Conservation (phyloP, 169 alveolate species). For the Plasmodium chabaudi region DNA sequence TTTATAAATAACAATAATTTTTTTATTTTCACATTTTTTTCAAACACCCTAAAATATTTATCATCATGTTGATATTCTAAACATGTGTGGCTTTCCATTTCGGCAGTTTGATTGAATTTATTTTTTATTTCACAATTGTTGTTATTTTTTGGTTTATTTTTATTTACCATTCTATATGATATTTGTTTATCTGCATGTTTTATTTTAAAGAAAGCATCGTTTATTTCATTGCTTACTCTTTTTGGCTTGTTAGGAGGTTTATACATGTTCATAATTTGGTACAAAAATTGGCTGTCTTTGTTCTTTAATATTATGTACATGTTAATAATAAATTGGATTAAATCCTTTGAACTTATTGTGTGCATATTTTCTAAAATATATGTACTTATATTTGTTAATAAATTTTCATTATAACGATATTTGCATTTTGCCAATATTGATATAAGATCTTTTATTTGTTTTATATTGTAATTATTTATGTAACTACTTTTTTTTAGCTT, state of each 20-base stretch:
- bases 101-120: too few relatives aligned
- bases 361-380: conserved; percentile 22
- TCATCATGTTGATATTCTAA: background rate
- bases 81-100: too few relatives aligned
- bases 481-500: too few relatives aligned
- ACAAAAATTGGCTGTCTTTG: conserved; percentile 10
- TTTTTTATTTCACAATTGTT: too few relatives aligned
- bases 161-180: too few relatives aligned
- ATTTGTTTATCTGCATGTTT: too few relatives aligned
- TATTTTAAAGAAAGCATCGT: too few relatives aligned
- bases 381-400: background rate
- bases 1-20: conserved; percentile 23
- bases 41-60: conserved; percentile 5
- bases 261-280: conserved; percentile 15
- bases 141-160: too few relatives aligned
- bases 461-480: background rate
- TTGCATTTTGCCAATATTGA: conserved; percentile 2
- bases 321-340: conserved; percentile 8
- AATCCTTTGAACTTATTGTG: conserved; percentile 13
- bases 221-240: background rate
- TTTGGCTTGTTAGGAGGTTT: background rate
- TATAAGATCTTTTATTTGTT: conserved; percentile 1
- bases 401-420: conserved; percentile 15
- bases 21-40: conserved; percentile 14
- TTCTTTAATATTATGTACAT: conserved; percentile 2